Base-by-base conservation (phyloP, 73 alveolate species). In the Blepharisma japonicum region DNA sequence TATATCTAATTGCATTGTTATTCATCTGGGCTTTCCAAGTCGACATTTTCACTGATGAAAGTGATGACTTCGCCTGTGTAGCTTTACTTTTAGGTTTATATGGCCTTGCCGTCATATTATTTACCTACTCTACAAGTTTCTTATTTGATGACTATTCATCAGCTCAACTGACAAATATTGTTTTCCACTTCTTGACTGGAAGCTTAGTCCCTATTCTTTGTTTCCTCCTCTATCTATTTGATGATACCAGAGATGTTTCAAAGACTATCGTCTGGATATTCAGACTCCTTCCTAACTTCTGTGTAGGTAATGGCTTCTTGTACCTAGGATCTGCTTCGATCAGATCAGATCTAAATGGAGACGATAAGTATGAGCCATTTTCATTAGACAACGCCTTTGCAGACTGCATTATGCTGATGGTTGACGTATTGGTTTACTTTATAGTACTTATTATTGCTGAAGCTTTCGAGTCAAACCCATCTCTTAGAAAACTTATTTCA, bases 31-130 rank as follows among this genome's bases (percentile, higher is more conserved):
- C 78, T 9, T 83, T 83, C 55, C 45, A 83, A 39, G 72, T 83
- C 6, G 55, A 66, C 39, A 32, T 78, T 0, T 55, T 83, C 14
- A 86, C 85, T 25, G 89, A 77, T 14, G 94, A 90, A 25, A 81
- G 89, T 48, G 88, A 85, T 45, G 50, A 88, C 71, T 79, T 55
- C 56, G 77, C 87, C 68, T 81, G 81, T 45, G 86, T 85, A 20
- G 88, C 83, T 83, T 18, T 78, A 11, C 87, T 94, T 42, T 83
- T 81, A 77, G 77, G 89, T 7, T 68, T 94, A 54, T 92, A 86
- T 84, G 97, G 97, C 11, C 84, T 93, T 68, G 97, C 97, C 7
- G 86, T 94, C 6, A 87, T 94, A 55, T 94, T 98, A 6, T 95
- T 95, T 74, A 91, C 98, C 25, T 95, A 93, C 86, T 79, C 77